Evolutionary conservation across 1,284 basidiomycete species (phyloP), one percentile per base, ranked within the genome.

Genomic region (Rhizopogon parksii): DNA sequence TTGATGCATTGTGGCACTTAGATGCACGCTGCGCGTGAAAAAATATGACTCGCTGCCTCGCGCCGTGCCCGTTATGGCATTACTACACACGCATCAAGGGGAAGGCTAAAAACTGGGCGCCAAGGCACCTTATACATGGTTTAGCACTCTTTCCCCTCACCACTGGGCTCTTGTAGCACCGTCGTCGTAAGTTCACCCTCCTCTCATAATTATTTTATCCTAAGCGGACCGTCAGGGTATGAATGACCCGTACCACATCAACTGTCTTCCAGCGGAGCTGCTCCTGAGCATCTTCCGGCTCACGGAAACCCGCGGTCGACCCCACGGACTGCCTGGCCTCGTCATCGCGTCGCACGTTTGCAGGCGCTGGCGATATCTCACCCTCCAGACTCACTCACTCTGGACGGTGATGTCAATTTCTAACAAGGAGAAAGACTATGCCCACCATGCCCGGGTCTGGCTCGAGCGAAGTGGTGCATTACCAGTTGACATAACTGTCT

Each of bases 11-110:
- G 9, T 32, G 30, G 30, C 11, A 9, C 11, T 32, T 32, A 4
- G 30, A 32, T 32, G 30, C 30, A 32, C 4, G 30, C 30, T 32
- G 30, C 30, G 30, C 30, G 30, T 32, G 9, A 32, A 32, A 32
- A 30, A 11, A 32, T 40, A 12, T 17, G 15, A 8, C 27, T 43
- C 27, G 25, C 27, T 32, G 40, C 40, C 40, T 43, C 27, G 17
- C 40, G 27, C 27, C 40, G 12, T 43, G 40, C 40, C 40, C 19
- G 17, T 43, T 43, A 43, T 43, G 40, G 40, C 40, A 43, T 19
- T 4, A 9, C 25, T 36, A 36, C 35, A 36, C 35, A 36, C 35
- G 35, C 27, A 8, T 14, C 40, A 43, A 43, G 6, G 27, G 30
- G 30, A 32, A 32, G 12, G 40, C 32, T 43, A 19, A 32, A 43